Base-by-base conservation (phyloP, 805 yeast species). In the Millerozyma acaciae region DNA sequence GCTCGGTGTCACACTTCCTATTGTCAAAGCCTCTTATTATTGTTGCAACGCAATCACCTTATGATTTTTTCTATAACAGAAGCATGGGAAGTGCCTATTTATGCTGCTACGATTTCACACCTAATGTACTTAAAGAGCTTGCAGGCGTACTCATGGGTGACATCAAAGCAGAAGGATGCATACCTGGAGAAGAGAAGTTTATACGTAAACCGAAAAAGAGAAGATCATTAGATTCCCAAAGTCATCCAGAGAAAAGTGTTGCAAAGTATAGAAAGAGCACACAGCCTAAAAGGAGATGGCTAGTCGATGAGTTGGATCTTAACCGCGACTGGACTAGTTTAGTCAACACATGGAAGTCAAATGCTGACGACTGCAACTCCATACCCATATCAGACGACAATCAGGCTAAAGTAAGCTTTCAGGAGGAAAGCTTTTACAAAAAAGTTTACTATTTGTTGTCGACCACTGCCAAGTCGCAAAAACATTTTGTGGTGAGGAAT, bases 31-130 rank as follows among this genome's bases (percentile, higher is more conserved):
- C 81, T 4, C 56, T 78, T 46, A 62, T 78, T 8, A 66, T 76
- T 3, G 65, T 76, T n/a, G 78, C 82, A 4, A 77, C 80, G 0
- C 71, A 76, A 37, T 71, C 79, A 4, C 84, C 84, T 1, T 76
- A 75, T 44, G 84, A 78, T 45, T 72, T 78, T 46, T 70, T 73
- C 30, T 71, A 75, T 35, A 75, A 75, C 35, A 68, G 69, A 30
- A 65, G 67, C 26, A 69, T 76, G 19, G 78, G 78, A 2, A 68
- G 76, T 30, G 68, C 78, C 1, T 77, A 77, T 47, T 52, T 78
- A 29, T 78, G 83, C 45, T 70, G 78, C 33, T 78, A 73, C 47
- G 84, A 78, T 51, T 78, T 75, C 48, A 76, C 83, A 1, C 53
- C 60, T 13, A 68, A 66, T 43, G 79, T 72, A 2, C 53, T 78